Base-by-base conservation (phyloP, 2,329 filamentous ascomycete genomes). In the Stagonosporopsis cucurbitacearum region DNA sequence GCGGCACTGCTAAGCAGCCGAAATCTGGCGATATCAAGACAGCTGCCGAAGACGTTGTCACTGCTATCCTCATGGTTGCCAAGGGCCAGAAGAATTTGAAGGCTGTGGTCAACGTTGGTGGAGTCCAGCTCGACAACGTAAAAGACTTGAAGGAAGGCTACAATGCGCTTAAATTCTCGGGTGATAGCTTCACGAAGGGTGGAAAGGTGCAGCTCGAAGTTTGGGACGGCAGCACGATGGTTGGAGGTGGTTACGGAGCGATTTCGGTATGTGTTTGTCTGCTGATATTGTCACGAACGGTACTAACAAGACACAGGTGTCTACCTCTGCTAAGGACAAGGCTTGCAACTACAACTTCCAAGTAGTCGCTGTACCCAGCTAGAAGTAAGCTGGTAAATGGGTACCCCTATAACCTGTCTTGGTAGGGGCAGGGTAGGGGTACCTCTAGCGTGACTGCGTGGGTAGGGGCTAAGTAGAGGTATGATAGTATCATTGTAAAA, bases 1-100 rank as follows among this genome's bases (percentile, higher is more conserved):
- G 25, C 12, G 25, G 40, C 15, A 74, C 59, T 30, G 78, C 66
- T 33, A 79, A 80, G 19, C 78, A 75, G 4, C 79, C 58, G 54
- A 2, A 81, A 30, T 58, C 58, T 8, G 12, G 4, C 4, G 52
- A 60, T 22, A 55, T 63, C 8, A 28, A 35, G 7, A 50, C 13
- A 1, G 53, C 43, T 33, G 59, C 49, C 13, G 57, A 64, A 15
- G 59, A 64, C 13, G 51, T 47, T 2, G 57, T 64, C 4, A 58
- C 40, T 5, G 57, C 50, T 19, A 49, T 67, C n/a, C n/a, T 65
- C 6, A 47, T 63, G 4, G 58, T 60, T 4, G 39, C 57, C 2
- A 50, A 59, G 46, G 65, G 59, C 32, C 53, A 62, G 26, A 57
- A 44, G 6, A 54, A 53, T 11, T 54, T 69, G 2, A 53, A 63